These are phyloP conservation scores for Sugiyamaella smithiae DNA, from an alignment of 805 yeast genomes.

Conservation along the genomic window DNA sequence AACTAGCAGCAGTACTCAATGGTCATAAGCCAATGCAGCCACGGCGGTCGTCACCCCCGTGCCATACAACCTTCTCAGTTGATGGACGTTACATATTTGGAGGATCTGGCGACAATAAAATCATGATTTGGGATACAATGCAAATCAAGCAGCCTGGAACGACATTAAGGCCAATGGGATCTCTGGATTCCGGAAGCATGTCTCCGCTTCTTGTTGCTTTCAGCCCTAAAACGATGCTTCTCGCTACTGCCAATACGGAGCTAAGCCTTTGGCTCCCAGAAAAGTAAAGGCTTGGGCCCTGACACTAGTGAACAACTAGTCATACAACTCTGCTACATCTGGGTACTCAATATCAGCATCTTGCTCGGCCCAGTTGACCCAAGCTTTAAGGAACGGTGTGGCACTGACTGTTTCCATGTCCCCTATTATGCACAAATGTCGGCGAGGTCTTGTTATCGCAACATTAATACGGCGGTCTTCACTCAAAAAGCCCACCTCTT, in stretches of 20 bases:
- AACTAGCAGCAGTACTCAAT: slow-evolving; percentile 42
- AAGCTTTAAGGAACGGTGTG: slow-evolving; percentile 49
- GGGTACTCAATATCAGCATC: slow-evolving; percentile 68
- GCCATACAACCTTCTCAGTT: slow-evolving; percentile 59
- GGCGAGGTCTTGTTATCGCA: slow-evolving; percentile 85
- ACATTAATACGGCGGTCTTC: slow-evolving; percentile 85
- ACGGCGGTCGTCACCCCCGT: slow-evolving; percentile 45
- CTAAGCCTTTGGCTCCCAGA: slow-evolving; percentile 44
- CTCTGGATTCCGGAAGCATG: slow-evolving; percentile 15
- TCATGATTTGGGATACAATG: slow-evolving; percentile 51
- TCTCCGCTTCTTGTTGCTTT: slow-evolving; percentile 52
- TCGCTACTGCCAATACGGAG: slow-evolving; percentile 64
- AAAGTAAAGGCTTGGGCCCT: no score
- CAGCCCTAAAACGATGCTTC: slow-evolving; percentile 57
- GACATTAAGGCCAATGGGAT: slow-evolving; percentile 26
- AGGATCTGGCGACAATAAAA: slow-evolving; percentile 54
- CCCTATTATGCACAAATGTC: slow-evolving; percentile 83
- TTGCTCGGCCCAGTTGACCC: slow-evolving; percentile 71
- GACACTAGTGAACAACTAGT: no score
- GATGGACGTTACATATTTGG: slow-evolving; percentile 63
- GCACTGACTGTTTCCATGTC: slow-evolving; percentile 67
- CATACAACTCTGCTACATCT: slow-evolving; percentile 37
- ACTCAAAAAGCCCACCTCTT: slow-evolving; percentile 76
- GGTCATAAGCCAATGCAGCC: slow-evolving; percentile 50
- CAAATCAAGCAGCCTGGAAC: slow-evolving; percentile 18